Evolutionary conservation across 169 alveolate species (phyloP).

Genomic region (Cryptosporidium muris): DNA sequence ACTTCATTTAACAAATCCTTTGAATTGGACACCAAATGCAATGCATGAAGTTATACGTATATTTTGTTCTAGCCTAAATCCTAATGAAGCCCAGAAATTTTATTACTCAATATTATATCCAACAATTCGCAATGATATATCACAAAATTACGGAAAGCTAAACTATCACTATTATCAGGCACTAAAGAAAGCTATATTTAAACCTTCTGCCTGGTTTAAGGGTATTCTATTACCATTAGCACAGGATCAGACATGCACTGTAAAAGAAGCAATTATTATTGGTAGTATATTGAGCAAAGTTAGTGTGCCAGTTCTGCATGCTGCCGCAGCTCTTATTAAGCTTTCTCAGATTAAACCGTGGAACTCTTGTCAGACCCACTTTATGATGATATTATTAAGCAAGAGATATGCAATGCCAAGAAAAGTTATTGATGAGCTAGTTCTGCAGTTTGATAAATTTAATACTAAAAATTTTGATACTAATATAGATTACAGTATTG

Average conservation of each 20-base stretch:
- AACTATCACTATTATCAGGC: conserved; percentile 92
- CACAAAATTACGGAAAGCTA: conserved; percentile 84
- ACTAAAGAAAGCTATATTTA: conserved; percentile 91
- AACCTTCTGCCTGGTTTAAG: conserved; percentile 95
- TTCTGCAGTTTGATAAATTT: conserved; percentile 82
- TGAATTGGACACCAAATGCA: conserved; percentile 94
- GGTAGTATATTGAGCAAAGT: conserved; percentile 90
- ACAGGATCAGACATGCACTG: conserved; percentile 86
- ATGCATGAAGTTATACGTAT: conserved; percentile 89
- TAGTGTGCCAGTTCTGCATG: conserved; percentile 90
- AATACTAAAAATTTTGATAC: conserved; percentile 64
- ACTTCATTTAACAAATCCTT: conserved; percentile 90
- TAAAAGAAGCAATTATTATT: conserved; percentile 94
- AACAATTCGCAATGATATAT: conserved; percentile 86
- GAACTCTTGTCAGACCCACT: conserved; percentile 87
- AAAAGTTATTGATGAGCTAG: conserved; percentile 86
- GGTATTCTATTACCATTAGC: conserved; percentile 93
- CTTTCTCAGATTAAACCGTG: conserved; percentile 86
- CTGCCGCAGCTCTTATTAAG: conserved; percentile 90
- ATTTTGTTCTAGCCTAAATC: conserved; percentile 88
- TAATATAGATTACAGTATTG: conserved; percentile 73
- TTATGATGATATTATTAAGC: conserved; percentile 89
- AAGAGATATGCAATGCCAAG: conserved; percentile 92
- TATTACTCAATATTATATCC: conserved; percentile 84
- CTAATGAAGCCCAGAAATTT: conserved; percentile 81